A percentile compares a stretch with the other conserved stretches of the same genome.
These are phyloP conservation scores for Rhodotorula paludigena DNA, from an alignment of 768 basidiomycete species.

Conservation along the genomic window DNA sequence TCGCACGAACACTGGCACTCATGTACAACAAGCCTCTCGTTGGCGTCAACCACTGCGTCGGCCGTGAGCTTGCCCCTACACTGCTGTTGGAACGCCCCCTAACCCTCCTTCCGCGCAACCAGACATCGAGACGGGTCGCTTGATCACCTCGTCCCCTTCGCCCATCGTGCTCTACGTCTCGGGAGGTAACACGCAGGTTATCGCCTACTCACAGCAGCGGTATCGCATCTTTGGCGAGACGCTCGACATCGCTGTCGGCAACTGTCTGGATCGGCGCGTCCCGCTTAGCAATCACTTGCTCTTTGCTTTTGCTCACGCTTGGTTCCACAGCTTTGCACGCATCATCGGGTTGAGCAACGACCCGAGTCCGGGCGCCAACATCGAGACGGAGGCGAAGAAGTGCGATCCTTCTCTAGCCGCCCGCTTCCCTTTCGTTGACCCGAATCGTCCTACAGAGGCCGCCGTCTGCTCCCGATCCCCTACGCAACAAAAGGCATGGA, in stretches of 20 bases:
- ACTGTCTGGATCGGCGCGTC: constrained; percentile 77
- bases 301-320: not conserved
- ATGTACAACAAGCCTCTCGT: constrained; percentile 85
- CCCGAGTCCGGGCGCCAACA: constrained; percentile 93
- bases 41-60: constrained; percentile 98
- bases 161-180: constrained; percentile 97
- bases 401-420: constrained; percentile 45
- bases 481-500: constrained; percentile 99
- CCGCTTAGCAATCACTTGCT: not conserved
- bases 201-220: constrained; percentile 93
- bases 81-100: constrained; percentile 35
- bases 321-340: constrained; percentile 61
- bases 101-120: not conserved
- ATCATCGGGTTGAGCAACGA: constrained; percentile 92
- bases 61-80: constrained; percentile 57
- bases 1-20: constrained; percentile 83
- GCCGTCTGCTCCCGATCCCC: constrained; percentile 72
- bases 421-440: no score
- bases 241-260: constrained; percentile 97
- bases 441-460: constrained; percentile 58
- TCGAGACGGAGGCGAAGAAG: constrained; percentile 92
- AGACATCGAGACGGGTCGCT: constrained; percentile 99
- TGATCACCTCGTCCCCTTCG: constrained; percentile 88
- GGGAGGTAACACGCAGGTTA: constrained; percentile 97
- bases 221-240: constrained; percentile 99